These are phyloP conservation scores for Lactarius deliciosus DNA, from an alignment of 768 basidiomycete genomes.

Conservation along the genomic window DNA sequence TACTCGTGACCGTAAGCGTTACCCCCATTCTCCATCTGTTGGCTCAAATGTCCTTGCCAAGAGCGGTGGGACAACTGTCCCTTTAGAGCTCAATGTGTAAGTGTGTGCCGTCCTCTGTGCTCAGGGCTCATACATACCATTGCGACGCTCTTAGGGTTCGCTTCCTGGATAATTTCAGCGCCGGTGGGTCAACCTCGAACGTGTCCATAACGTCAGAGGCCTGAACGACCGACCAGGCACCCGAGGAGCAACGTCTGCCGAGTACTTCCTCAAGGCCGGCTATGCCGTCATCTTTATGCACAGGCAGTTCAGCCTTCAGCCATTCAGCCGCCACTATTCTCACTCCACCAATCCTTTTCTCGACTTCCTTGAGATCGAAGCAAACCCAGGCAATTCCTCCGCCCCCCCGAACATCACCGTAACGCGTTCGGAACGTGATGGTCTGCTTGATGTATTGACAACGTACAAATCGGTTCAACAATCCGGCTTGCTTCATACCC, in stretches of 20 bases:
- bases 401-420: slow-evolving; percentile 58
- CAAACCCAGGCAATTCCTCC: slow-evolving; percentile 20
- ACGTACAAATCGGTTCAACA: slow-evolving; percentile 80
- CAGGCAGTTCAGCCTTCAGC: slow-evolving; percentile 94
- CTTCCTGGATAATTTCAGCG: slow-evolving; percentile 98
- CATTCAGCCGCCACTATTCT: slow-evolving; percentile 96
- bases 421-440: slow-evolving; percentile 57
- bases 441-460: slow-evolving; percentile 69
- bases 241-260: slow-evolving; percentile 94
- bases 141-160: slow-evolving; percentile 69
- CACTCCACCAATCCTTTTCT: slow-evolving; percentile 98
- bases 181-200: slow-evolving; percentile 53
- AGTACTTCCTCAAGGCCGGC: slow-evolving; percentile 91
- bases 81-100: slow-evolving; percentile 98
- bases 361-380: slow-evolving; percentile 80
- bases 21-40: neutral
- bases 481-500: slow-evolving; percentile 71
- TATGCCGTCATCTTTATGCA: slow-evolving; percentile 99
- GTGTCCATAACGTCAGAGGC: slow-evolving; percentile 6
- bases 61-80: slow-evolving; percentile 99
- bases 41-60: slow-evolving; percentile 35
- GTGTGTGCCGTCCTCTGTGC: slow-evolving; percentile 37
- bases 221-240: slow-evolving; percentile 57
- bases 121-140: slow-evolving; percentile 29
- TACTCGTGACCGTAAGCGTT: slow-evolving; percentile 84